These are phyloP conservation scores for Phoenix dactylifera DNA, from an alignment of 176 grass and related monocot species.

Conservation along the genomic window DNA sequence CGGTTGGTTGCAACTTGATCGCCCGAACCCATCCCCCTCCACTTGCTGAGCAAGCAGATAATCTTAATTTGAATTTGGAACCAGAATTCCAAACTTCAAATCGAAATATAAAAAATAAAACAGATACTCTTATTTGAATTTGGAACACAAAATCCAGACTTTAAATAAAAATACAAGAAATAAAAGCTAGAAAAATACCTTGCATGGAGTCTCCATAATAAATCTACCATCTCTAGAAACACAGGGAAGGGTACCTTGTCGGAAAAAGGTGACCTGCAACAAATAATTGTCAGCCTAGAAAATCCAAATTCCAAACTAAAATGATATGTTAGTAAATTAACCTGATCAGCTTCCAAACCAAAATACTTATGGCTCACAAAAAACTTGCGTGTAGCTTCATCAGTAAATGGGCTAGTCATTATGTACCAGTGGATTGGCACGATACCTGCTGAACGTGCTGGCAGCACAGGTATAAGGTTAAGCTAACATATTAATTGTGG, in stretches of 20 bases:
- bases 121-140: too few species aligned
- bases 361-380: slow-evolving; percentile 89
- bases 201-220: slow-evolving; percentile 97
- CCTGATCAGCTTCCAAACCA: slow-evolving; percentile 88
- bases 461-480: background rate
- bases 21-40: too few species aligned
- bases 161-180: background rate
- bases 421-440: slow-evolving; percentile 87
- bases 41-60: too few species aligned
- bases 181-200: slow-evolving; percentile 24
- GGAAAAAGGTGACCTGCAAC: slow-evolving; percentile 85
- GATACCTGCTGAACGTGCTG: slow-evolving; percentile 38
- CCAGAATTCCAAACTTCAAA: background rate
- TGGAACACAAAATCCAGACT: background rate
- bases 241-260: slow-evolving; percentile 97
- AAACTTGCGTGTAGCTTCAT: slow-evolving; percentile 77
- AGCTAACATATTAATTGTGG: background rate
- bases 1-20: too few species aligned
- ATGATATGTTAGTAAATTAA: slow-evolving; percentile 27
- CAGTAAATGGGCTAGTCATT: slow-evolving; percentile 96
- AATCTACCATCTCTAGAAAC: slow-evolving; percentile 86
- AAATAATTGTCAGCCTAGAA: background rate
- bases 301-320: background rate
- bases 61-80: too few species aligned
- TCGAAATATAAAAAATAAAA: background rate